Evolutionary conservation across 192 early-diverging fungal species (phyloP).

Genomic region (Chytriomyces sp.): DNA sequence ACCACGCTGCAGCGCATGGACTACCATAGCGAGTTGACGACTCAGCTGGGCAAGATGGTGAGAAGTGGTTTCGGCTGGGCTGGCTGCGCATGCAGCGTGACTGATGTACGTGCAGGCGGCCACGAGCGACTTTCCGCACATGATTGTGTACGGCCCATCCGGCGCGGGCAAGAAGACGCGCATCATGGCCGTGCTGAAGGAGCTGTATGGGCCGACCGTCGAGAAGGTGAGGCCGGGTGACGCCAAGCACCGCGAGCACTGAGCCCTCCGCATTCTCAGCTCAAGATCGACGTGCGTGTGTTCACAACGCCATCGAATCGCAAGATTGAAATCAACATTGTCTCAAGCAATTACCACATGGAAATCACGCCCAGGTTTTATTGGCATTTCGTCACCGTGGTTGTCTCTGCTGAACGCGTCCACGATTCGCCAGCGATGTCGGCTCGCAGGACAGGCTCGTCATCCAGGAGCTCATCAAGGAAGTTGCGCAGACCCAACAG

Average conservation of each 20-base stretch:
- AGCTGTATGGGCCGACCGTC: conserved; percentile 87
- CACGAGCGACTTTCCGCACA: conserved; percentile 88
- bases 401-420: background rate
- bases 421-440: conserved; percentile 72
- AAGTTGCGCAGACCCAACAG: conserved; percentile 94
- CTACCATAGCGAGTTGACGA: conserved; percentile 76
- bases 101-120: conserved; percentile 31
- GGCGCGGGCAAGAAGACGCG: conserved; percentile 98
- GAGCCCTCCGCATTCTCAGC: conserved; percentile 43
- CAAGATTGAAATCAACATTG: conserved; percentile 85
- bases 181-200: conserved; percentile 79
- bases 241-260: conserved; percentile 4
- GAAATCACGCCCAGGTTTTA: conserved; percentile 90
- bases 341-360: conserved; percentile 94
- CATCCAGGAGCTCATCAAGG: conserved; percentile 95
- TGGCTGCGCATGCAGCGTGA: background rate
- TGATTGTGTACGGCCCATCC: conserved; percentile 93
- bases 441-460: conserved; percentile 91
- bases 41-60: conserved; percentile 76
- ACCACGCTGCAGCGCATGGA: conserved; percentile 77
- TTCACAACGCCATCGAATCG: conserved; percentile 83
- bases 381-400: background rate
- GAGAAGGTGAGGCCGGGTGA: conserved; percentile 71
- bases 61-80: conserved; percentile 4
- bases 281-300: conserved; percentile 86